Evolutionary conservation across 163 green algal species (phyloP), one percentile per base, ranked within the genome.

Genomic region (Chlorella variabilis): DNA sequence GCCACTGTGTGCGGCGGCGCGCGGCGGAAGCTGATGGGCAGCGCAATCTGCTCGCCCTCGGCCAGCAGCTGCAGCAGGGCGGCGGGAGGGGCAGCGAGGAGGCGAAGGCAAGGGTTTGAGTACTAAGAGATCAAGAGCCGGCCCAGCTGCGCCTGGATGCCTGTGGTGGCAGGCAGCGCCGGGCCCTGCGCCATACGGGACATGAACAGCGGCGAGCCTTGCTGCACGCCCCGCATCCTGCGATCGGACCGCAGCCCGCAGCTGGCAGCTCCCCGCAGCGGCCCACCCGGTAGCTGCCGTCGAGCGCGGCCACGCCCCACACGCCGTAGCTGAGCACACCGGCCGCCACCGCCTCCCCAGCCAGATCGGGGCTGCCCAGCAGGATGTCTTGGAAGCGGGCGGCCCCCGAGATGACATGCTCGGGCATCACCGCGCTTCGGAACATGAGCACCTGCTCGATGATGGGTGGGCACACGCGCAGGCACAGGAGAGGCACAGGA

Each of bases 381-480:
- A 80, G 13, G 59, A 80, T 70, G 73, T 80, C 73, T 29, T 80
- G 36, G 59, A 80, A 80, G 36, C 73, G 54, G 3, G 73, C 73
- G 8, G 33, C 48, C 23, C 71, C 73, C 15, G 73, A 23, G 20
- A 80, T 69, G 23, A 80, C 73, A 31, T 80, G 48, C 38, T 68
- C 56, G 0, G 73, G 73, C 73, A 80, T 80, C 33, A 70, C 73
- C 3, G 73, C 54, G 3, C 54, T 59, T 1, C 33, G 36, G 17
- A 70, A 70, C 73, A 80, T 80, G 27, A 80, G 62, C 21, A 70
- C 51, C 73, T 80, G 73, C 54, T 38, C 1, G 25, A 25, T 2
- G 13, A 20, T 51, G 54, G 34, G 34, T 39, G 39, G 1, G 27
- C 27, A 34, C 20, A 1, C 4, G 34, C 2, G 61, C 17, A 1